phyloP scores from a whole-genome alignment of 768 basidiomycete genomes.

The Pleurotus salmoneostramineus region DNA sequence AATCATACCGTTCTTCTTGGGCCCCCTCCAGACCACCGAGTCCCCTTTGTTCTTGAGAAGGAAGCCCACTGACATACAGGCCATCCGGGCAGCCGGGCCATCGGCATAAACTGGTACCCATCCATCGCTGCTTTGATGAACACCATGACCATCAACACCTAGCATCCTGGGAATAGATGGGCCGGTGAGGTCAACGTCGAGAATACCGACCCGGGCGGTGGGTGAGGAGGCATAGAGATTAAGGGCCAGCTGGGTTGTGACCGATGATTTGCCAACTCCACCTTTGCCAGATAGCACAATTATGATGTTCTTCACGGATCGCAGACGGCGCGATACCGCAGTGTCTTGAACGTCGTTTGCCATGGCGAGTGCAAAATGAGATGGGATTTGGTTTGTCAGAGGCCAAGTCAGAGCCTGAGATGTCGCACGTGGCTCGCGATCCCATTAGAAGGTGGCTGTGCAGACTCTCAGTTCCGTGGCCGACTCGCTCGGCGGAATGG shows the following conservation, averaged over 20 bases:
- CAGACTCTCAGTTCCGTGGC: too few species aligned
- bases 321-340: slow-evolving; percentile 68
- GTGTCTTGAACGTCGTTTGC: slow-evolving; percentile 28
- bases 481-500: too few species aligned
- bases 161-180: slow-evolving; percentile 96
- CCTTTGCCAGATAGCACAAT: slow-evolving; percentile 96
- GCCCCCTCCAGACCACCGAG: slow-evolving; percentile 96
- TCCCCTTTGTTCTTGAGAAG: slow-evolving; percentile 86
- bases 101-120: slow-evolving; percentile 99
- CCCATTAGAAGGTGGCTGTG: too few species aligned
- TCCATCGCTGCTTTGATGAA: slow-evolving; percentile 91
- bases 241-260: slow-evolving; percentile 87
- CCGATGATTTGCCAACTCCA: slow-evolving; percentile 98
- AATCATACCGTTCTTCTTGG: slow-evolving; percentile 99
- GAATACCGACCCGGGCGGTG: slow-evolving; percentile 73
- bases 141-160: slow-evolving; percentile 79
- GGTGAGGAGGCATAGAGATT: slow-evolving; percentile 73
- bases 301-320: slow-evolving; percentile 77
- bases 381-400: neutral
- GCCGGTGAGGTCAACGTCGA: slow-evolving; percentile 92
- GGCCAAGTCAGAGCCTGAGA: too few species aligned
- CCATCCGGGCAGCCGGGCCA: slow-evolving; percentile 64
- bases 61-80: slow-evolving; percentile 97
- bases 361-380: neutral
- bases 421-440: too few species aligned